A percentile compares a stretch with the other conserved stretches of the same genome.
Evolutionary conservation across 176 grass and related monocot genomes (phyloP).

Genomic region (Oryza officinalis): DNA sequence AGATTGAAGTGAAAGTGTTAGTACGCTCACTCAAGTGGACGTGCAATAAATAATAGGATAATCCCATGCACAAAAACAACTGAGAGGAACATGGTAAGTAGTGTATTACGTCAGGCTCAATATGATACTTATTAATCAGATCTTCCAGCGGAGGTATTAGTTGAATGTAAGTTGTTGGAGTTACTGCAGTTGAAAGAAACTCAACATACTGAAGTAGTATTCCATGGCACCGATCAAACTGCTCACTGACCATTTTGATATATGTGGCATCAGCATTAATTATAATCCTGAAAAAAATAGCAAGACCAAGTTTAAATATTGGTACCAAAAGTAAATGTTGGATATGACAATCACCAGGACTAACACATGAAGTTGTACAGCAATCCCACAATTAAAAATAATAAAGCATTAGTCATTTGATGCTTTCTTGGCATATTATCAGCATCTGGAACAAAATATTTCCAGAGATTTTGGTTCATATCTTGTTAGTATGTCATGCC

Average conservation of each 20-base stretch:
- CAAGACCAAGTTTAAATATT: constrained; percentile 30
- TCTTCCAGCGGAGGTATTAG: constrained; percentile 81
- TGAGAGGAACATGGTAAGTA: not conserved
- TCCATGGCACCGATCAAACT: constrained; percentile 96
- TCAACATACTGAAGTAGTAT: constrained; percentile 98
- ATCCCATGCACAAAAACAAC: constrained; percentile 2
- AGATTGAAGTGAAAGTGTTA: constrained; percentile 42
- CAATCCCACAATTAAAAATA: not conserved
- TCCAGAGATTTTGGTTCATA: not conserved
- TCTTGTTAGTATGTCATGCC: not conserved
- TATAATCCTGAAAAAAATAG: constrained; percentile 70
- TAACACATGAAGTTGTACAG: constrained; percentile 12
- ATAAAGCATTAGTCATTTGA: not conserved
- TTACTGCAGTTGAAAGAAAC: constrained; percentile 83
- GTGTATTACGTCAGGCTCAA: constrained; percentile 86
- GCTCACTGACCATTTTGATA: constrained; percentile 99
- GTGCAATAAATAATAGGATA: constrained; percentile 17
- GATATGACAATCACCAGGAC: constrained; percentile 21
- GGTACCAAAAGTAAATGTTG: constrained; percentile 30
- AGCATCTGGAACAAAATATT: not conserved
- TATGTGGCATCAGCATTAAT: constrained; percentile 89
- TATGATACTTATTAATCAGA: constrained; percentile 91
- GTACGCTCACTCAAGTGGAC: constrained; percentile 22
- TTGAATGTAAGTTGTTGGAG: constrained; percentile 75
- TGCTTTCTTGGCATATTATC: not conserved